Evolutionary conservation across 805 yeast species (phyloP).

Genomic region (Candida sithepensis): DNA sequence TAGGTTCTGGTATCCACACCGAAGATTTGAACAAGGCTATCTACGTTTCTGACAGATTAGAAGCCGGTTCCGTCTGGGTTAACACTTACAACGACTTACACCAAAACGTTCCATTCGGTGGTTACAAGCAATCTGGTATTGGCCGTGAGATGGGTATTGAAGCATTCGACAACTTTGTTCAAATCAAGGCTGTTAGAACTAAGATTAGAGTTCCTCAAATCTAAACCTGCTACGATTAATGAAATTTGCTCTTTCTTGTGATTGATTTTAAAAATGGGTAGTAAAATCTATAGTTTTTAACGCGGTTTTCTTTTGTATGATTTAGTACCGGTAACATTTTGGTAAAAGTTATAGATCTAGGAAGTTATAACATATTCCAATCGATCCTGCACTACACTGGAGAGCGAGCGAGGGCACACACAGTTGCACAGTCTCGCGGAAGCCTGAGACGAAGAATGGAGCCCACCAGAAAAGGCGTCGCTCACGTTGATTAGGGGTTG

Average conservation of each 20-base stretch:
- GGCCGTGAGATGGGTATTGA: slow-evolving; percentile 74
- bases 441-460: too few species aligned
- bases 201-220: slow-evolving; percentile 23
- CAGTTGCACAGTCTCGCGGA: too few species aligned
- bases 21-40: slow-evolving; percentile 61
- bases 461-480: too few species aligned
- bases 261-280: background rate
- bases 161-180: slow-evolving; percentile 63
- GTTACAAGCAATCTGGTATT: slow-evolving; percentile 63
- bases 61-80: slow-evolving; percentile 81
- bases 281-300: background rate
- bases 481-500: too few species aligned
- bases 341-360: too few species aligned
- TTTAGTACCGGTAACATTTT: too few species aligned
- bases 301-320: background rate
- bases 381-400: too few species aligned
- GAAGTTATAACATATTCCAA: too few species aligned
- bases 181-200: slow-evolving; percentile 62
- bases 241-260: background rate
- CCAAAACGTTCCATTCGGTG: slow-evolving; percentile 67
- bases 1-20: slow-evolving; percentile 88
- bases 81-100: slow-evolving; percentile 72
- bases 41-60: slow-evolving; percentile 60
- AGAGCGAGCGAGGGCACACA: too few species aligned
- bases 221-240: slow-evolving; percentile 3